A percentile compares a stretch with the other conserved stretches of the same genome.
phyloP scores from a whole-genome alignment of 2,329 filamentous ascomycete species.

The Cladophialophora carrionii region DNA sequence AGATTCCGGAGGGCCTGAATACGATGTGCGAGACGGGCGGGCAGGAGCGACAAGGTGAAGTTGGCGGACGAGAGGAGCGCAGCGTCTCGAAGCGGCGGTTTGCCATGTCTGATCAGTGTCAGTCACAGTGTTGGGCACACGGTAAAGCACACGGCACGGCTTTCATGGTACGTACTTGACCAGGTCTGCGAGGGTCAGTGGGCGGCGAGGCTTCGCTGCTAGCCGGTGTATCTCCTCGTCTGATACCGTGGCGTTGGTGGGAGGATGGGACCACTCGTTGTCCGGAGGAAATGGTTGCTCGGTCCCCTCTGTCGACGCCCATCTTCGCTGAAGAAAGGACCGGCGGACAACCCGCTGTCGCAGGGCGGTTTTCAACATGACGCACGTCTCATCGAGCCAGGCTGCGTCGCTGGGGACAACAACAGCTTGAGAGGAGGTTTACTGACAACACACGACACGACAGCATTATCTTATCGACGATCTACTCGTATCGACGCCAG shows the following conservation, averaged over 20 bases:
- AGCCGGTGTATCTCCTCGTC: conserved; percentile 79
- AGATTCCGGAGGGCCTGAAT: conserved; percentile 92
- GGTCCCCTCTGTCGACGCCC: conserved; percentile 14
- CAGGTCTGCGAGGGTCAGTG: conserved; percentile 82
- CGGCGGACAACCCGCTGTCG: conserved; percentile 13
- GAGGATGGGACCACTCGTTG: conserved; percentile 42
- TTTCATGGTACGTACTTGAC: conserved; percentile 65
- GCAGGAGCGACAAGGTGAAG: conserved; percentile 90
- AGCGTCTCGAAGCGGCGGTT: conserved; percentile 77
- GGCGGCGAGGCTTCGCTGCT: conserved; percentile 75
- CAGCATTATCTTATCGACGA: background rate
- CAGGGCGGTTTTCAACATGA: conserved; percentile 26
- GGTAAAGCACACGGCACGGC: conserved; percentile 39
- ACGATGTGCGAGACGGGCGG: conserved; percentile 87
- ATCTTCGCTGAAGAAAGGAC: conserved; percentile 22
- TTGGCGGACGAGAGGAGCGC: conserved; percentile 89
- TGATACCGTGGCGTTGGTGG: conserved; percentile 57
- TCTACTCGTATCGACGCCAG: background rate
- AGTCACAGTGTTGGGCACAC: conserved; percentile 14
- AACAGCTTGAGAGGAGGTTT: background rate
- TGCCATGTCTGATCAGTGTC: conserved; percentile 61
- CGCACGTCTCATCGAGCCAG: background rate
- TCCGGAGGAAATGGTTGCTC: conserved; percentile 30
- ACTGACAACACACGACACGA: background rate
- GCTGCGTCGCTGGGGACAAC: background rate